Evolutionary conservation across 257 asterid species (phyloP), one percentile per base, ranked within the genome.

Genomic region (Solanum tarapatanum): DNA sequence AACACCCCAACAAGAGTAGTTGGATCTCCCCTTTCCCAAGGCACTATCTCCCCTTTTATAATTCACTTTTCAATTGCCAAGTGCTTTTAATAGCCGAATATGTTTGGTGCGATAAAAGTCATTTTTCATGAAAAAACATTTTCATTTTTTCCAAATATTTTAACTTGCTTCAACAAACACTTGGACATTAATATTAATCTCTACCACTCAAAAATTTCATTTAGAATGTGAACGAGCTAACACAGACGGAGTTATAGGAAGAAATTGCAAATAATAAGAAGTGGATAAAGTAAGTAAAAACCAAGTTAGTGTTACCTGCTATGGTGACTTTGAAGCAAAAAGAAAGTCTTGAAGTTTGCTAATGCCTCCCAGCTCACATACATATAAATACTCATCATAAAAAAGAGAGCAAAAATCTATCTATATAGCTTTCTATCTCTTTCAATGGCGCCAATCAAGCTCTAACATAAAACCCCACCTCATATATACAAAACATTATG

Each of bases 381-480:
- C 55, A 75, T 55, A 88, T 86, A 51, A 35, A 86, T 43, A 80
- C 36, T 58, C 69, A 83, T 75, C 51, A 75, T 36, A 17, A 36
- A 36, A 37, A 28, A 10, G 33, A 37, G 36, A 58, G 35, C 70
- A 87, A 62, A 58, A 58, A 58, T 58, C 66, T 58, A 84, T 88
- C 82, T 62, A 77, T 84, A 69, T 41, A 70, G 72, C 64, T 64
- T 43, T 43, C 79, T 33, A 2, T 85, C 91, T 62, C 90, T 48
- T 87, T 90, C 91, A 79, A 68, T 35, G 91, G 88, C 92, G 92
- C 88, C 55, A 90, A 90, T 90, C 91, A 90, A 89, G 92, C 91
- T 87, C 35, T 66, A 83, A 83, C 88, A 64, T 87, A 90, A 80
- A 82, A 82, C 23, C 32, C 91, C 91, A 88, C 60, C 89, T 88